phyloP scores from a whole-genome alignment of 192 early-diverging fungal species.

The Geranomyces michiganensis region DNA sequence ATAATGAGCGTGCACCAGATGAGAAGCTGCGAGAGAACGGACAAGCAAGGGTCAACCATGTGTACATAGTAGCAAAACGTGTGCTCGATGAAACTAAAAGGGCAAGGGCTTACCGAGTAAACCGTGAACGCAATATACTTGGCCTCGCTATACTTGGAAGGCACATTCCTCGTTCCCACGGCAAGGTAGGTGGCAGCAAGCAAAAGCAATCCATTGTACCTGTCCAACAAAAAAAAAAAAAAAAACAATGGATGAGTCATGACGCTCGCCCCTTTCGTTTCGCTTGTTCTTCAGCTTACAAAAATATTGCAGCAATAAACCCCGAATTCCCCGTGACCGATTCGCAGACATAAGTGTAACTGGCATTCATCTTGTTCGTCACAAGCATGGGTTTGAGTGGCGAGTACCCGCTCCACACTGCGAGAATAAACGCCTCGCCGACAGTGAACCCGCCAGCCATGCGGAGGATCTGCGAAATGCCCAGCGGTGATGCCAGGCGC shows the following conservation, averaged over 20 bases:
- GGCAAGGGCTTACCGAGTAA: conserved; percentile 8
- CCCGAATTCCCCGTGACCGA: not conserved
- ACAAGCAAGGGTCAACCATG: not conserved
- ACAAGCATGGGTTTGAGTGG: not conserved
- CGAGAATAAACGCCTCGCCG: conserved; percentile 10
- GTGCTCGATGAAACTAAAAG: too few species aligned
- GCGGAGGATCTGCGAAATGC: not conserved
- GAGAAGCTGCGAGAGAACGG: conserved; percentile 9
- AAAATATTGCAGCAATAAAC: conserved; percentile 6
- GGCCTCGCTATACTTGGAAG: conserved; percentile 2
- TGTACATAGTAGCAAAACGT: too few species aligned
- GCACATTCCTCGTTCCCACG: conserved; percentile 6
- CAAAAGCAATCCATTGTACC: conserved; percentile 18
- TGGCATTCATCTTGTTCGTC: not conserved
- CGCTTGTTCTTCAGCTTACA: not conserved
- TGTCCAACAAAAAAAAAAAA: not conserved
- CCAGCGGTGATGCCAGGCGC: conserved; percentile 16
- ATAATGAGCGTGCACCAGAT: conserved; percentile 32
- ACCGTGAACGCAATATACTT: conserved; percentile 18
- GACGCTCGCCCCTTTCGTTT: too few species aligned
- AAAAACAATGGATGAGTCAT: too few species aligned
- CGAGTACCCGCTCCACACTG: conserved; percentile 22
- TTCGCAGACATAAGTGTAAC: conserved; percentile 8
- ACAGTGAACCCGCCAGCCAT: conserved; percentile 10
- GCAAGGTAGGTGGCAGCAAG: conserved; percentile 5